A percentile compares a stretch with the other conserved stretches of the same genome.
phyloP scores from a whole-genome alignment of 139 green algal genomes.

The Volvox africanus region DNA sequence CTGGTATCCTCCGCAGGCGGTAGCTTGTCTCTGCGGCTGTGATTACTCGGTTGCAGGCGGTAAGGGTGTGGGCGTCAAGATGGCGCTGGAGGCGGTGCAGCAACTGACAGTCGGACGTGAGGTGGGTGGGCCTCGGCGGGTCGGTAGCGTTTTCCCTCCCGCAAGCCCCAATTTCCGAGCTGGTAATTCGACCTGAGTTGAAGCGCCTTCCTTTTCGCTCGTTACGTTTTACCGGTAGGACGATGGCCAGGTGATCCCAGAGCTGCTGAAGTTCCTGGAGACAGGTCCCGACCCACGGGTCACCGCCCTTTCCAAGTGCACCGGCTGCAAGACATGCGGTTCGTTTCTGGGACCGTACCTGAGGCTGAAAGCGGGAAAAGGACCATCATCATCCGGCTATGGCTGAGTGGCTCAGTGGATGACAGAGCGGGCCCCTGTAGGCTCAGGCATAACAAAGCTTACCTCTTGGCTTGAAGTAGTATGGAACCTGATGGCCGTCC shows the following conservation, averaged over 20 bases:
- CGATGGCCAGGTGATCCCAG: conserved; percentile 45
- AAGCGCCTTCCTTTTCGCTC: not conserved
- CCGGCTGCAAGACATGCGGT: conserved; percentile 62
- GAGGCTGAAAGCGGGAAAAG: too few relatives aligned
- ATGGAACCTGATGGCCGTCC: too few relatives aligned
- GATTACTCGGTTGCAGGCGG: conserved; percentile 59
- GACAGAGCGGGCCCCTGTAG: too few relatives aligned
- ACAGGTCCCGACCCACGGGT: conserved; percentile 57
- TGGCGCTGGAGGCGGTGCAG: conserved; percentile 54
- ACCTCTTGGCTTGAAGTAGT: too few relatives aligned
- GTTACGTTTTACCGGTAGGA: conserved; percentile 28
- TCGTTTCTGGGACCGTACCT: not conserved
- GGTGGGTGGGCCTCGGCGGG: not conserved
- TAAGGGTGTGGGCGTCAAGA: conserved; percentile 49
- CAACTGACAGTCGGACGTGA: conserved; percentile 21
- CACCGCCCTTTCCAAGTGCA: conserved; percentile 54
- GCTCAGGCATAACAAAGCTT: too few relatives aligned
- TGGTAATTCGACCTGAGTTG: too few relatives aligned
- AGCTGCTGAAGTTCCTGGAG: conserved; percentile 42
- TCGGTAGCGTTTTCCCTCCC: not conserved
- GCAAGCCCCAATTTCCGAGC: too few relatives aligned
- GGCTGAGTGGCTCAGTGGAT: too few relatives aligned
- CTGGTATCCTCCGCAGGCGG: not conserved
- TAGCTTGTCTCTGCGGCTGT: conserved; percentile 57
- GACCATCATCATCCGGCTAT: too few relatives aligned